phyloP scores from a whole-genome alignment of 2,329 filamentous ascomycete genomes.

The Cladosporium sphaerospermum region DNA sequence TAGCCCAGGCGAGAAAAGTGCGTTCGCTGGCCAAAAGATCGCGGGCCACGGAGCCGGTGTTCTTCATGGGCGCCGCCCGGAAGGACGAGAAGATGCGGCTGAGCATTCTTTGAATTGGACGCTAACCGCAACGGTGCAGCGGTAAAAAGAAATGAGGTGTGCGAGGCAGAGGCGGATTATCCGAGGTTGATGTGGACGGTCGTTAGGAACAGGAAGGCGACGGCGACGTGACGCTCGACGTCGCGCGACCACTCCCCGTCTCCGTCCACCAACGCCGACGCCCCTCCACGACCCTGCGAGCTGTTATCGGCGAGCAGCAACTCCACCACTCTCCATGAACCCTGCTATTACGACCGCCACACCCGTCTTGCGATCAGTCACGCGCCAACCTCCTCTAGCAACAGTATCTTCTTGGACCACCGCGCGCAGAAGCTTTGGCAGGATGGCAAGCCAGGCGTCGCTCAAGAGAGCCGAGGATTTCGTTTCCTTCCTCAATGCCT shows the following conservation, averaged over 20 bases:
- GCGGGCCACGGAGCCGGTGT: conserved; percentile 45
- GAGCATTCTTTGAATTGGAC: conserved; percentile 13
- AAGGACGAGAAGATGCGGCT: conserved; percentile 15
- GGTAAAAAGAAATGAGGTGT: neutral
- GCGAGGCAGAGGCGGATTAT: neutral
- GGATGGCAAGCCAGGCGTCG: conserved; percentile 33
- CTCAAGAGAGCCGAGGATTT: conserved; percentile 66
- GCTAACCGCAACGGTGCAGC: neutral
- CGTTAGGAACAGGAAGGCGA: neutral
- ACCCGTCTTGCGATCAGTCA: too few species aligned
- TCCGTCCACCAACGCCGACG: neutral
- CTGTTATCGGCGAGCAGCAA: neutral
- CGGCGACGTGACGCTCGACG: neutral
- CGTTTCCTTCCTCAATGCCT: conserved; percentile 87
- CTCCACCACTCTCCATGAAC: neutral
- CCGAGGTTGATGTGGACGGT: neutral
- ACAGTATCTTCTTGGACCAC: too few species aligned
- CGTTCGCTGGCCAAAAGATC: conserved; percentile 51
- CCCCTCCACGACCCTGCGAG: neutral
- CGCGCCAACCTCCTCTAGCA: too few species aligned
- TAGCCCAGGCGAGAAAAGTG: conserved; percentile 48
- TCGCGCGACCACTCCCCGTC: neutral
- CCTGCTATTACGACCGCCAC: neutral
- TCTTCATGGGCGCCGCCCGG: conserved; percentile 28
- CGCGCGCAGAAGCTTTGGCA: neutral